Conservation (phyloP, 352 stramenopile species). For the Elongisporangium prolatum region DNA sequence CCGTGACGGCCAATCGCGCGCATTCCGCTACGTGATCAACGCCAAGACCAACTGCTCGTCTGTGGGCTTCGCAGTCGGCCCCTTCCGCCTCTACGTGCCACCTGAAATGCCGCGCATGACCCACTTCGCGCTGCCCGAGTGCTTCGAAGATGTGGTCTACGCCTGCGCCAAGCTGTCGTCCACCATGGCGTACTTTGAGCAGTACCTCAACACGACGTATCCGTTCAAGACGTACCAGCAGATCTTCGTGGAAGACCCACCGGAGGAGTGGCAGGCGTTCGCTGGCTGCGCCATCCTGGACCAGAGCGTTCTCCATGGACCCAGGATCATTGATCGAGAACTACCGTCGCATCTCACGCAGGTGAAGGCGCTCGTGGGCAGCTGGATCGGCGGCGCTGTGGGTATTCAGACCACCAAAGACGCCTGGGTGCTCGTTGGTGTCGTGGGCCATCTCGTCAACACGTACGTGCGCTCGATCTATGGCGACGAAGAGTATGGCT, state of each 20-base stretch:
- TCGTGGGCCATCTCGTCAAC: conserved; percentile 80
- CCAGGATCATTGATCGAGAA: conserved; percentile 77
- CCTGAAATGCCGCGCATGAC: conserved; percentile 79
- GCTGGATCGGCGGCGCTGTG: conserved; percentile 74
- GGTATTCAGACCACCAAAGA: conserved; percentile 84
- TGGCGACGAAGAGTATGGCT: conserved; percentile 81
- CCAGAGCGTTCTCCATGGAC: conserved; percentile 72
- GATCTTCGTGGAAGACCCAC: conserved; percentile 82
- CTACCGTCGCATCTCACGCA: conserved; percentile 78
- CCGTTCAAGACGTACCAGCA: conserved; percentile 87
- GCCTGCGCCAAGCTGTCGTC: conserved; percentile 69
- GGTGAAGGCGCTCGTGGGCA: conserved; percentile 71
- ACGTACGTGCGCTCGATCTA: conserved; percentile 77
- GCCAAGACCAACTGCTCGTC: conserved; percentile 80
- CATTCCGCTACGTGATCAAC: conserved; percentile 77
- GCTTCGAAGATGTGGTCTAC: conserved; percentile 72
- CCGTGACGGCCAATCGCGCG: conserved; percentile 49
- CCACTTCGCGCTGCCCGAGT: conserved; percentile 76
- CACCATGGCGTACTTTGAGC: conserved; percentile 77
- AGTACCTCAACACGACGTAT: conserved; percentile 60
- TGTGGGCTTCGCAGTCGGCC: conserved; percentile 74
- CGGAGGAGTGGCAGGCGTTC: conserved; percentile 66
- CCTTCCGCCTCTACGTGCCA: conserved; percentile 70
- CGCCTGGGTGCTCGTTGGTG: conserved; percentile 77
- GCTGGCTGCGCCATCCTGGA: conserved; percentile 67